A percentile compares a stretch with the other conserved stretches of the same genome.
phyloP scores from a whole-genome alignment of 1,284 basidiomycete species.

The Boletus semigastroideus region DNA sequence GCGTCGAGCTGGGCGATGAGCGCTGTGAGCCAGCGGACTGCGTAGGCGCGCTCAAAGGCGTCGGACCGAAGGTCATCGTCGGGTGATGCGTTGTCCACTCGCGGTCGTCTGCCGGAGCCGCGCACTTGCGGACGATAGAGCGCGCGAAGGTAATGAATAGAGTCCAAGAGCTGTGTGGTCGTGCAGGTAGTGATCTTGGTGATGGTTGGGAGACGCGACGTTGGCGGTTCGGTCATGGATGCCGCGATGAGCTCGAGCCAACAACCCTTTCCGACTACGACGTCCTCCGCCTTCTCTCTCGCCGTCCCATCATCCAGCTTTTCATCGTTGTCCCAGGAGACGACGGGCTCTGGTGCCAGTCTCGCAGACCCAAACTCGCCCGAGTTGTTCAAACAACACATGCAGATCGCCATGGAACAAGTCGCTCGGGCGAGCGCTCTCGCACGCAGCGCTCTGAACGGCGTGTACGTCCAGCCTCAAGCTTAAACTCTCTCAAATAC shows the following conservation, averaged over 20 bases:
- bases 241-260: constrained; percentile 18
- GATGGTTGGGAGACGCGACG: constrained; percentile 29
- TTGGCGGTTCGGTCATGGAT: constrained; percentile 19
- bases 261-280: neutral
- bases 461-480: constrained; percentile 37
- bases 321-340: constrained; percentile 29
- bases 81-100: neutral
- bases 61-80: constrained; percentile 41
- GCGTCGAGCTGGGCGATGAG: constrained; percentile 44
- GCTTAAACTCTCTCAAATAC: neutral
- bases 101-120: constrained; percentile 28
- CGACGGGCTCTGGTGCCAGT: constrained; percentile 9
- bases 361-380: constrained; percentile 44
- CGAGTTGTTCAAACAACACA: constrained; percentile 45
- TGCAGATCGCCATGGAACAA: constrained; percentile 40
- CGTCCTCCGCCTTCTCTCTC: neutral
- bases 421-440: constrained; percentile 39
- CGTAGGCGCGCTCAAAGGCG: constrained; percentile 64
- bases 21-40: constrained; percentile 69
- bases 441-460: constrained; percentile 38
- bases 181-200: constrained; percentile 21
- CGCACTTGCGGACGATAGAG: constrained; percentile 40
- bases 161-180: constrained; percentile 18
- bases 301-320: constrained; percentile 23
- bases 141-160: constrained; percentile 26